Base-by-base conservation (phyloP, 306 rosid species). In the Vigna nakashimae region DNA sequence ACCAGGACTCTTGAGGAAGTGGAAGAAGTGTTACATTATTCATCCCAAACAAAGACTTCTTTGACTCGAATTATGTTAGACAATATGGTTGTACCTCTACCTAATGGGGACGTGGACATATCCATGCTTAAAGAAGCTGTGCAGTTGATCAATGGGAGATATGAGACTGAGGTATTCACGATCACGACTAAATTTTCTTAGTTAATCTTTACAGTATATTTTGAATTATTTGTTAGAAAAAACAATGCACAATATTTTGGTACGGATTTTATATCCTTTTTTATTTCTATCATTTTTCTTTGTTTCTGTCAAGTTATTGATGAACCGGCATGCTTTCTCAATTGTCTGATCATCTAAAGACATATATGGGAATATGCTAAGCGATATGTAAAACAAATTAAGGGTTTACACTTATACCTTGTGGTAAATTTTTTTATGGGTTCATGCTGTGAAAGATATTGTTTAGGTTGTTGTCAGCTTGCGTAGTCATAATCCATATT, bases 61-160 rank as follows among this genome's bases (percentile, higher is more conserved):
- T 78, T 95, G 86, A 92, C 91, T 76, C 85, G 93, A 71, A 89
- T 92, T 76, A 92, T 95, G 98, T 86, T 95, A 95, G 98, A 95
- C 80, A 92, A 95, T 80, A 95, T 95, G 98, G 98, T 95, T 73
- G 87, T 87, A 55, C 98, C 98, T 50, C 83, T 88, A 71, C 84
- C 89, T 22, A 82, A 90, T 65, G 97, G 93, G 4, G 90, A 92
- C 63, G 89, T 95, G 53, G 97, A 95, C 36, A 88, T 88, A 63
- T 83, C 90, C 78, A 87, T 91, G 98, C 97, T 95, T 43, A 82
- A 86, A 82, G 91, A 91, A 81, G 98, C 98, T 60, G 93, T 89
- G 77, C 83, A 73, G 63, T 51, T 92, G 84, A 89, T 95, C 69
- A 71, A 87, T 79, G 96, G 90, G 67, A 88, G 85, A 82, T 92